A percentile compares a stretch with the other conserved stretches of the same genome.
Evolutionary conservation across 176 grass and related monocot genomes (phyloP).

Genomic region (Typha latifolia): DNA sequence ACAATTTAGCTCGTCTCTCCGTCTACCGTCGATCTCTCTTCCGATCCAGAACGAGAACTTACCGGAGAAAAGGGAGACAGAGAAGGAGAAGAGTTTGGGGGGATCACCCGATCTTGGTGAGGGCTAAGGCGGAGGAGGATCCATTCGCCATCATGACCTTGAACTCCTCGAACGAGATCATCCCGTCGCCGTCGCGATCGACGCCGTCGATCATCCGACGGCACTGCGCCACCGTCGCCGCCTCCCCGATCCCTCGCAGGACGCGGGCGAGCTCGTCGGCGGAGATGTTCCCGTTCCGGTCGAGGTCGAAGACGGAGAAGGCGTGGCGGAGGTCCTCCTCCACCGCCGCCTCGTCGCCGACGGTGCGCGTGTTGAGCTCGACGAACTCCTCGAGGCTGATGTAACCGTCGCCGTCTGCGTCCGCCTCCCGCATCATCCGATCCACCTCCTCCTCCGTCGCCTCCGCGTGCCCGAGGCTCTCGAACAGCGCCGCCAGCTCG

Average conservation of each 20-base stretch:
- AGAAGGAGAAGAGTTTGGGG: neutral
- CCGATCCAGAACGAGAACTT: too few species aligned
- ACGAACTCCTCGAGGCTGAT: conserved; percentile 76
- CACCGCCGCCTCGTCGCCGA: conserved; percentile 26
- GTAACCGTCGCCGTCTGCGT: conserved; percentile 82
- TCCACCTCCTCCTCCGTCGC: conserved; percentile 53
- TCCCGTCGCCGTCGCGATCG: conserved; percentile 67
- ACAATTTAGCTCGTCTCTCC: too few species aligned
- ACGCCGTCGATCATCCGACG: conserved; percentile 85
- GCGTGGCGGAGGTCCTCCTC: conserved; percentile 84
- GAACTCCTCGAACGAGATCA: conserved; percentile 93
- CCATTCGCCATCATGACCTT: conserved; percentile 85
- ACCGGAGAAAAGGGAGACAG: too few species aligned
- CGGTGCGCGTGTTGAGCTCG: conserved; percentile 42
- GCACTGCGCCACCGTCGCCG: conserved; percentile 64
- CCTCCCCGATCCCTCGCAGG: conserved; percentile 62
- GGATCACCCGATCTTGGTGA: conserved; percentile 23
- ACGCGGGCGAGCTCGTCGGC: conserved; percentile 74
- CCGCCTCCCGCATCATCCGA: conserved; percentile 89
- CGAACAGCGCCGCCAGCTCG: conserved; percentile 66
- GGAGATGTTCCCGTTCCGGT: conserved; percentile 67
- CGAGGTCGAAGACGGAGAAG: conserved; percentile 76
- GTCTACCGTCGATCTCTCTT: too few species aligned
- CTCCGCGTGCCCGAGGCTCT: conserved; percentile 52
- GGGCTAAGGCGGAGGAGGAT: neutral